Percentiles rank a stretch among this genome's conserved stretches.
Conservation (phyloP, 345 rosid species). For the Melaleuca alternifolia region DNA sequence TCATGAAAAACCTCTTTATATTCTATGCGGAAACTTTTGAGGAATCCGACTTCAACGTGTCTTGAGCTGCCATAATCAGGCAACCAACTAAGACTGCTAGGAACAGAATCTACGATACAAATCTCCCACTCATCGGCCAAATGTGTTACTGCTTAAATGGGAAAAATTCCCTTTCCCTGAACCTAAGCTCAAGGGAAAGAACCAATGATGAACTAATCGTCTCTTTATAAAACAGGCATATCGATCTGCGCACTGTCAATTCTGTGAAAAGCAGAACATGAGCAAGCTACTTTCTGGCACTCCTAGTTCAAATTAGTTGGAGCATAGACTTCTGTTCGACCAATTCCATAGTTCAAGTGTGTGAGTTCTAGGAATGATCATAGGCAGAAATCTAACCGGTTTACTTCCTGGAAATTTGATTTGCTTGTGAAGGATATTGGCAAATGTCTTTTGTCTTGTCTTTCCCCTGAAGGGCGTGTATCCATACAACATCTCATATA, state of each 20-base stretch:
- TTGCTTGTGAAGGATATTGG: conserved; percentile 80
- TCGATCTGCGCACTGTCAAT: not conserved
- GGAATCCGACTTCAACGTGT: not conserved
- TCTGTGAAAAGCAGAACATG: not conserved
- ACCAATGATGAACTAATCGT: not conserved
- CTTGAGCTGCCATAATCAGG: not conserved
- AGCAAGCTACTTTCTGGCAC: not conserved
- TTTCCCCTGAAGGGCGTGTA: conserved; percentile 95
- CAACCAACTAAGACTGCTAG: not conserved
- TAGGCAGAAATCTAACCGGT: conserved; percentile 28
- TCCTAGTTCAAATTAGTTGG: not conserved
- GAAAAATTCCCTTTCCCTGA: not conserved
- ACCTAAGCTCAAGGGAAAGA: not conserved
- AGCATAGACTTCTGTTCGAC: not conserved
- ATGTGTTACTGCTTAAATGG: not conserved
- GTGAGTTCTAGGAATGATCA: not conserved
- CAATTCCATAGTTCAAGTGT: not conserved
- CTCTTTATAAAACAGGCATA: not conserved
- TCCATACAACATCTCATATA: conserved; percentile 95
- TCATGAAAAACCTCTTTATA: not conserved
- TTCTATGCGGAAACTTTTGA: not conserved
- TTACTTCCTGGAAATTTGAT: conserved; percentile 68
- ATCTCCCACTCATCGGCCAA: not conserved
- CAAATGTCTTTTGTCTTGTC: conserved; percentile 87
- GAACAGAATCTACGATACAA: not conserved